phyloP scores from a whole-genome alignment of 441 rosid genomes.

The Theobroma grandiflorum region DNA sequence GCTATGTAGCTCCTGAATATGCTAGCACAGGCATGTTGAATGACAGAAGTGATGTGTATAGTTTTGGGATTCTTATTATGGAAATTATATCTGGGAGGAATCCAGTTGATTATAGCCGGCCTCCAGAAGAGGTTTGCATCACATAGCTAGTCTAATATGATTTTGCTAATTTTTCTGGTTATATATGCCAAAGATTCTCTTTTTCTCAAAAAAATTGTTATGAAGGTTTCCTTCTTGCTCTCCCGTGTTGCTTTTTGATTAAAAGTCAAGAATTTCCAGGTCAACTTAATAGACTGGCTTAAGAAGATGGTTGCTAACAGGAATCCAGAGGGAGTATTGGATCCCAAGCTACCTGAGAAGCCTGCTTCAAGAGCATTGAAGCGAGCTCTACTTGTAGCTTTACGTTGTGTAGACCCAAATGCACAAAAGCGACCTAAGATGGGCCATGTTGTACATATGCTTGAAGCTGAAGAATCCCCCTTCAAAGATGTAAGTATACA shows the following conservation, averaged over 20 bases:
- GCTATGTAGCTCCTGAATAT: conserved; percentile 79
- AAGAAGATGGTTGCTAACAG: conserved; percentile 67
- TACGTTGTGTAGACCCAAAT: conserved; percentile 69
- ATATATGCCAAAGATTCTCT: background rate
- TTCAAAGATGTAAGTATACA: conserved; percentile 52
- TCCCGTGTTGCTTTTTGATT: conserved; percentile 21
- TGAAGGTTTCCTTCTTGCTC: conserved; percentile 13
- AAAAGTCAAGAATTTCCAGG: conserved; percentile 46
- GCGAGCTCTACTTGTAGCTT: conserved; percentile 61
- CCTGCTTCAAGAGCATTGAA: conserved; percentile 58
- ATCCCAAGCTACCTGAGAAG: conserved; percentile 66
- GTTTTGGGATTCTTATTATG: conserved; percentile 75
- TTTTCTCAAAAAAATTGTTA: background rate
- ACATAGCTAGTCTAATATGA: background rate
- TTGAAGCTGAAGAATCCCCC: conserved; percentile 69
- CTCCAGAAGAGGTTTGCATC: conserved; percentile 58
- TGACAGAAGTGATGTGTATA: conserved; percentile 74
- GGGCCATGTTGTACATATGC: conserved; percentile 72
- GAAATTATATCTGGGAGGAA: conserved; percentile 70
- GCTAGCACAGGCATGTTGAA: conserved; percentile 79
- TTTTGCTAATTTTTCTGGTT: background rate
- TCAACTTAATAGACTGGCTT: conserved; percentile 74
- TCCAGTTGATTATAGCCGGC: conserved; percentile 69
- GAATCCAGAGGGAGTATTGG: conserved; percentile 70
- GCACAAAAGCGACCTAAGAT: conserved; percentile 71